Conservation (phyloP, 805 yeast genomes). For the Candida pseudoglaebosa region DNA sequence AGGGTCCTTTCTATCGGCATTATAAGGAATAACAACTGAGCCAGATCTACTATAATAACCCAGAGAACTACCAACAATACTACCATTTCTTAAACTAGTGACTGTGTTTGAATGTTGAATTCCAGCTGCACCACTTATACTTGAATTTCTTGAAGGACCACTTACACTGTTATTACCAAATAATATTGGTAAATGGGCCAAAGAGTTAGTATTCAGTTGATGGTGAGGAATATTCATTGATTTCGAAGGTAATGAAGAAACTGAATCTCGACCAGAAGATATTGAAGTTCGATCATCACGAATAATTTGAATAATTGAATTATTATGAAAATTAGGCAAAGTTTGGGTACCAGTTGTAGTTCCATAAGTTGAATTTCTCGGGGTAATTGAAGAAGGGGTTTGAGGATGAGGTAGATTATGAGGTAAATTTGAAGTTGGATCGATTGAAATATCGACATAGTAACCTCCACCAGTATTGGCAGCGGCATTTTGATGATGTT, state of each 20-base stretch:
- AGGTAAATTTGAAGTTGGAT: conserved; percentile 44
- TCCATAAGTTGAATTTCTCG: conserved; percentile 24
- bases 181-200: conserved; percentile 41
- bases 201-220: conserved; percentile 33
- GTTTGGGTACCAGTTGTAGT: conserved; percentile 5
- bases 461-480: conserved; percentile 30
- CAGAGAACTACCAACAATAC: conserved; percentile 24
- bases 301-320: conserved; percentile 38
- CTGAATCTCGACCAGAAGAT: conserved; percentile 33
- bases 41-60: conserved; percentile 37
- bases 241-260: conserved; percentile 40
- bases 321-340: conserved; percentile 23
- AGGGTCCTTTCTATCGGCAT: conserved; percentile 24
- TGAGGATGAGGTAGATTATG: conserved; percentile 34
- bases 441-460: conserved; percentile 40
- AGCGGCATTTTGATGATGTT: conserved; percentile 6
- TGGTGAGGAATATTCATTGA: conserved; percentile 46
- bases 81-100: conserved; percentile 39
- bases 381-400: conserved; percentile 17
- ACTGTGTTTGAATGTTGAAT: conserved; percentile 33
- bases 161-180: conserved; percentile 40
- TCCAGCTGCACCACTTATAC: conserved; percentile 34
- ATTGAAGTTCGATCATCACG: conserved; percentile 36
- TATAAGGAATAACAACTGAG: conserved; percentile 34
- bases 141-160: conserved; percentile 38